Conservation (phyloP, 352 stramenopile genomes). For the Phytopythium cucurbitacearum region DNA sequence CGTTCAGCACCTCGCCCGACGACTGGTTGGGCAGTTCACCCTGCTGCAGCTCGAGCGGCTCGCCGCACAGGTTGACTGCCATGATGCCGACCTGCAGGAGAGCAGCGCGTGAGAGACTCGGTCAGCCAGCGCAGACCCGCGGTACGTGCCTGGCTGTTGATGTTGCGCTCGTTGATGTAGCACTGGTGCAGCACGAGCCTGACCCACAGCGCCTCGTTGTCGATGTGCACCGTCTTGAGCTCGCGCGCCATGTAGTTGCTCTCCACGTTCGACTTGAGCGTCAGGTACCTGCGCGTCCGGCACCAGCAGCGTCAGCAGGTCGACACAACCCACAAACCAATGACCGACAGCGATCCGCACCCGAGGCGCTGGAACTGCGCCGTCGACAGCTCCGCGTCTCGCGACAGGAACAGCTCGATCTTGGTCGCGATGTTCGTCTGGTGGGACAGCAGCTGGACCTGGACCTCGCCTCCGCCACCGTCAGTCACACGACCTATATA, state of each 20-base stretch:
- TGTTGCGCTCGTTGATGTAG: slow-evolving; percentile 87
- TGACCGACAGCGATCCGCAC: slow-evolving; percentile 10
- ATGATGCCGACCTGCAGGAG: slow-evolving; percentile 74
- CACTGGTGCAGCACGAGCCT: slow-evolving; percentile 89
- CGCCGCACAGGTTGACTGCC: slow-evolving; percentile 84
- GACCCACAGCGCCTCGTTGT: slow-evolving; percentile 76
- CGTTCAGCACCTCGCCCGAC: slow-evolving; percentile 26
- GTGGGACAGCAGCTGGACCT: slow-evolving; percentile 89
- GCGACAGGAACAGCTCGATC: slow-evolving; percentile 89
- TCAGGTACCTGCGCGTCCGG: slow-evolving; percentile 40
- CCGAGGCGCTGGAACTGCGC: slow-evolving; percentile 78
- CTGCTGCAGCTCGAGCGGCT: slow-evolving; percentile 24
- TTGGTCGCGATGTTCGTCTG: slow-evolving; percentile 91
- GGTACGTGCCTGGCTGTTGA: slow-evolving; percentile 66
- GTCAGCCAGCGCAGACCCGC: no score
- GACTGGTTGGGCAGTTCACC: slow-evolving; percentile 53
- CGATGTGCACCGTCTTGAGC: slow-evolving; percentile 91
- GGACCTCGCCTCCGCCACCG: neutral
- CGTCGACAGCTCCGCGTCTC: slow-evolving; percentile 28
- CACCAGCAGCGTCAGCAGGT: neutral
- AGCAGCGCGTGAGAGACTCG: neutral
- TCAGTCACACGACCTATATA: neutral
- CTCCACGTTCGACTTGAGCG: slow-evolving; percentile 79
- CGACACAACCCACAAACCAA: neutral
- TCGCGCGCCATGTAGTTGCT: slow-evolving; percentile 86